phyloP scores from a whole-genome alignment of 257 asterid genomes.

The Lycium barbarum region DNA sequence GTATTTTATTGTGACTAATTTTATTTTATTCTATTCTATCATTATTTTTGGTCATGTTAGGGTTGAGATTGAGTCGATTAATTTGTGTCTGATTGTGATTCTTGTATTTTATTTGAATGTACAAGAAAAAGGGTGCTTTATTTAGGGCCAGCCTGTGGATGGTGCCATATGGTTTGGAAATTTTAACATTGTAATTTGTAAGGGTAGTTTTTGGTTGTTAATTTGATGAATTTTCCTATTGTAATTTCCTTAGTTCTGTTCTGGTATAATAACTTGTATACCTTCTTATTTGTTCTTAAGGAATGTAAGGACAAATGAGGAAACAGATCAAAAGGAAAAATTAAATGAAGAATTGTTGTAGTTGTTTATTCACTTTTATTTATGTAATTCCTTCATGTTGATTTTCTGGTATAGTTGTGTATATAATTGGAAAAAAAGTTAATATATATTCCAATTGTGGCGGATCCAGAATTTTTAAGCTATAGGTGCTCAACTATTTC shows the following conservation, averaged over 20 bases:
- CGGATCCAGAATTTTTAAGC: too few species aligned
- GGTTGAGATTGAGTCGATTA: constrained; percentile 15
- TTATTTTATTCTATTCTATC: not conserved
- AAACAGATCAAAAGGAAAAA: not conserved
- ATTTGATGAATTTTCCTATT: constrained; percentile 5
- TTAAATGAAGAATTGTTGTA: not conserved
- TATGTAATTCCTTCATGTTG: not conserved
- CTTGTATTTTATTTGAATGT: constrained; percentile 21
- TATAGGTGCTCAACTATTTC: too few species aligned
- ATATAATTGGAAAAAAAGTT: too few species aligned
- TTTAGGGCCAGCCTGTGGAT: not conserved
- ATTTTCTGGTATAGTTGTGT: too few species aligned
- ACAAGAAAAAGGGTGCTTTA: constrained; percentile 3
- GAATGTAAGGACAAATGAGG: not conserved
- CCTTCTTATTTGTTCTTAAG: constrained; percentile 26
- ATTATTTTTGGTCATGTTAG: not conserved
- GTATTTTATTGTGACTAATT: not conserved
- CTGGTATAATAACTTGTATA: constrained; percentile 31
- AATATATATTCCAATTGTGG: too few species aligned
- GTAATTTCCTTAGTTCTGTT: constrained; percentile 16
- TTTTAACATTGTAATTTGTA: constrained; percentile 19
- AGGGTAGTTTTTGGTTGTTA: not conserved
- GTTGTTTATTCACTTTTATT: not conserved
- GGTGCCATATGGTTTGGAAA: not conserved
- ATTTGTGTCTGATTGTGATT: constrained; percentile 25